Conservation (phyloP, 306 rosid species). For the Vachellia collinsii region DNA sequence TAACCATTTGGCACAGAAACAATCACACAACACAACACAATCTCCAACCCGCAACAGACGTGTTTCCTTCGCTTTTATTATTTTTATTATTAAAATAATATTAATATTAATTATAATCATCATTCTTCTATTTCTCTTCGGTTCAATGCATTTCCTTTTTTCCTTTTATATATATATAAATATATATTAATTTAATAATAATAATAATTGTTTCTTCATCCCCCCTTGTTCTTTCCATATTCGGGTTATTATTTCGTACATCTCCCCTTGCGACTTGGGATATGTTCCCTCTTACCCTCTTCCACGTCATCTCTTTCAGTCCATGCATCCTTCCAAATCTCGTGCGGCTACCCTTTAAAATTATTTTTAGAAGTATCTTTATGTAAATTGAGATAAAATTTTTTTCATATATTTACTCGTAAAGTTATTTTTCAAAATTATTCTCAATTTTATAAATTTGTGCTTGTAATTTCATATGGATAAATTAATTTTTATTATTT, state of each 20-base stretch:
- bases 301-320: not conserved
- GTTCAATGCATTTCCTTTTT: not conserved
- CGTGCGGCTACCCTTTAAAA: too few species aligned
- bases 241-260: not conserved
- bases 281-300: not conserved
- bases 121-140: not conserved
- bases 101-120: not conserved
- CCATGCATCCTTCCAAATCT: not conserved
- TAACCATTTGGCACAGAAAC: not conserved
- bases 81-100: not conserved
- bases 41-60: not conserved
- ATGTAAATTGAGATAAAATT: too few species aligned
- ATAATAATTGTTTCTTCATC: not conserved
- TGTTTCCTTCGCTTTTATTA: not conserved
- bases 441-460: too few species aligned
- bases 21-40: not conserved
- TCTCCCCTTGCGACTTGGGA: not conserved
- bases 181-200: not conserved
- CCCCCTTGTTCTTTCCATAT: not conserved
- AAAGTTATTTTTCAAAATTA: too few species aligned
- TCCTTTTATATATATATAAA: not conserved
- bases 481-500: too few species aligned
- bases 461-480: too few species aligned
- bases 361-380: too few species aligned
- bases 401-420: too few species aligned